Evolutionary conservation across 495 filamentous ascomycete species (phyloP).

Genomic region (Amniculicola lignicola): DNA sequence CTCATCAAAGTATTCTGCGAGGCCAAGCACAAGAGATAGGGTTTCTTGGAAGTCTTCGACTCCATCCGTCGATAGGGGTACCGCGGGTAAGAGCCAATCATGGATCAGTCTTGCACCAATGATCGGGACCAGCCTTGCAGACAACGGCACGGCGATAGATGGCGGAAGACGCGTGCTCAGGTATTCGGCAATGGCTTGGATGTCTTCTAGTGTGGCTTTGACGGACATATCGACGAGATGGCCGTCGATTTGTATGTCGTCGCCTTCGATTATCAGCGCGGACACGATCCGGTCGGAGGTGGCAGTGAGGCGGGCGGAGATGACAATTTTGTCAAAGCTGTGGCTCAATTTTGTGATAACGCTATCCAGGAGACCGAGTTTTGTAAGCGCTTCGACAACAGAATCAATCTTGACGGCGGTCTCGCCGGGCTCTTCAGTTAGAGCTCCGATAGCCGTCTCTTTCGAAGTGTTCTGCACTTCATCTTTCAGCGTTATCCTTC

Average conservation of each 20-base stretch:
- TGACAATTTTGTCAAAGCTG: constrained; percentile 38
- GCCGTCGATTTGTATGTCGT: constrained; percentile 31
- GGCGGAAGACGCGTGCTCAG: constrained; percentile 62
- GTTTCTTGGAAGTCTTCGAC: constrained; percentile 66
- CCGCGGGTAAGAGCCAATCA: constrained; percentile 68
- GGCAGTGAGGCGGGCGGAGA: constrained; percentile 35
- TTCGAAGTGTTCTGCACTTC: constrained; percentile 30
- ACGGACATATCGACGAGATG: constrained; percentile 40
- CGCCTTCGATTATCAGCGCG: constrained; percentile 33
- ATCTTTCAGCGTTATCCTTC: constrained; percentile 32
- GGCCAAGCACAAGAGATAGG: constrained; percentile 57
- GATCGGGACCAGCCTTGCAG: constrained; percentile 62
- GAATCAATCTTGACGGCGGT: constrained; percentile 23
- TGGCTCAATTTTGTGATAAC: constrained; percentile 31
- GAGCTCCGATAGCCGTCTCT: not conserved
- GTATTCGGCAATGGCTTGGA: constrained; percentile 62
- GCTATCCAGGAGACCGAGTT: constrained; percentile 34
- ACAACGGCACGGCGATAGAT: constrained; percentile 59
- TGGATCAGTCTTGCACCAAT: constrained; percentile 64
- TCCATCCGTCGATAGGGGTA: constrained; percentile 68
- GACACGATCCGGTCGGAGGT: constrained; percentile 23
- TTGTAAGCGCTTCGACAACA: constrained; percentile 34
- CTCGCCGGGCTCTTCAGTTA: constrained; percentile 4
- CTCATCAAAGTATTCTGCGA: constrained; percentile 59
- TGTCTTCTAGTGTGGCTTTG: constrained; percentile 52